phyloP scores from a whole-genome alignment of 106 monocot species.

The Cymbidium sinense region DNA sequence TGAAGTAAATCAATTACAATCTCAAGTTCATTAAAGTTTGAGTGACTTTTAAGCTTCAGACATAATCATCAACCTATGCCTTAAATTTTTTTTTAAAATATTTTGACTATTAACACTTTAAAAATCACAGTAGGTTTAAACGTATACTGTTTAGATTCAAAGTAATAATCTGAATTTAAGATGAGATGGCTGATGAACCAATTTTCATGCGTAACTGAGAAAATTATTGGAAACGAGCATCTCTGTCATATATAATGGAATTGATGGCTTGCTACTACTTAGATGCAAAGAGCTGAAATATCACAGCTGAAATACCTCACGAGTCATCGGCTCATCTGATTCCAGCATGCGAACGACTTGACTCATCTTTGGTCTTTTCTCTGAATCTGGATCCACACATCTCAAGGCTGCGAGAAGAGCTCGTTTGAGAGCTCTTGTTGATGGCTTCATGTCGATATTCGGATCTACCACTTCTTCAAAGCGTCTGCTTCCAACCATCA shows the following conservation, averaged over 20 bases:
- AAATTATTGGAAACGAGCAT: neutral
- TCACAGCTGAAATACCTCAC: constrained; percentile 44
- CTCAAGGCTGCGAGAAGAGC: constrained; percentile 84
- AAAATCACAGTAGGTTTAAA: neutral
- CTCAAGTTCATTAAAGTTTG: neutral
- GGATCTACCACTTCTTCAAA: constrained; percentile 93
- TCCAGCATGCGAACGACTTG: constrained; percentile 96
- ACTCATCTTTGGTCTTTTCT: constrained; percentile 92
- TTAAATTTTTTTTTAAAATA: neutral
- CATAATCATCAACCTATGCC: neutral
- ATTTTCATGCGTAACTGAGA: neutral
- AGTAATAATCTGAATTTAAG: neutral
- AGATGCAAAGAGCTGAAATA: neutral
- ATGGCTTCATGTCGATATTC: constrained; percentile 62
- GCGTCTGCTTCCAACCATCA: constrained; percentile 82
- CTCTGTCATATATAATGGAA: neutral
- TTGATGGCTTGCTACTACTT: neutral
- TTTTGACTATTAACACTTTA: neutral
- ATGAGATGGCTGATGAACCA: neutral
- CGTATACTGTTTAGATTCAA: too few species aligned
- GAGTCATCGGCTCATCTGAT: constrained; percentile 73
- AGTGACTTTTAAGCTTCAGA: neutral
- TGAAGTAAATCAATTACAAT: neutral
- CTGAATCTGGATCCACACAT: constrained; percentile 92
- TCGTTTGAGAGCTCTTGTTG: constrained; percentile 83